phyloP scores from a whole-genome alignment of 768 basidiomycete species.

The Xanthoconium purpureum region DNA sequence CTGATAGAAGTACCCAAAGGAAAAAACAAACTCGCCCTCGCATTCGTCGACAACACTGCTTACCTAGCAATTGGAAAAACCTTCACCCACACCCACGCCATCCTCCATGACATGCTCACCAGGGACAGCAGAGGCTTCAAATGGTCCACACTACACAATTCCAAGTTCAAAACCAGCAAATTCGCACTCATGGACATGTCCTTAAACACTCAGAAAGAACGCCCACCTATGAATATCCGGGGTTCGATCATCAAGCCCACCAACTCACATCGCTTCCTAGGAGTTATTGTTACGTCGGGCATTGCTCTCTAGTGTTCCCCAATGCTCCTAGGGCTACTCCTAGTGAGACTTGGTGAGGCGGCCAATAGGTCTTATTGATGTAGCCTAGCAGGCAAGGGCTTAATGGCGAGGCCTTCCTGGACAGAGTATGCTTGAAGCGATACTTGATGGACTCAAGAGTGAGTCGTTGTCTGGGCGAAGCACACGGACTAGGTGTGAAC shows the following conservation, averaged over 20 bases:
- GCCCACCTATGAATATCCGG: neutral
- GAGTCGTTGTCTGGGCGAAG: no score
- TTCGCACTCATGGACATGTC: slow-evolving; percentile 19
- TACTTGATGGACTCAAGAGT: no score
- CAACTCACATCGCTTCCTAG: neutral
- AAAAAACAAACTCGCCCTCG: slow-evolving; percentile 16
- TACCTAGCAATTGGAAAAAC: slow-evolving; percentile 22
- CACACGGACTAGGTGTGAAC: no score
- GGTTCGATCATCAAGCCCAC: neutral
- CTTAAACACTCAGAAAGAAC: neutral
- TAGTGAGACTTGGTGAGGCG: no score
- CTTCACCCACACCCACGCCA: slow-evolving; percentile 21
- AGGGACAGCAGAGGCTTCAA: slow-evolving; percentile 3
- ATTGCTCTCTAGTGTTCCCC: no score
- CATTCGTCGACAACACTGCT: slow-evolving; percentile 32
- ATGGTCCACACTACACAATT: slow-evolving; percentile 25
- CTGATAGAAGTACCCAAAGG: slow-evolving; percentile 4
- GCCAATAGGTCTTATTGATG: no score
- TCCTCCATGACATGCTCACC: slow-evolving; percentile 28
- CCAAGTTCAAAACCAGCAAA: slow-evolving; percentile 17
- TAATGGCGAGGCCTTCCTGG: no score
- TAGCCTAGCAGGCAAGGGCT: no score
- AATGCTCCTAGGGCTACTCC: no score
- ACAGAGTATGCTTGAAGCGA: no score
- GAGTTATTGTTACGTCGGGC: no score